phyloP scores from a whole-genome alignment of 805 yeast genomes.

The Jamesozyma spencerorum region DNA sequence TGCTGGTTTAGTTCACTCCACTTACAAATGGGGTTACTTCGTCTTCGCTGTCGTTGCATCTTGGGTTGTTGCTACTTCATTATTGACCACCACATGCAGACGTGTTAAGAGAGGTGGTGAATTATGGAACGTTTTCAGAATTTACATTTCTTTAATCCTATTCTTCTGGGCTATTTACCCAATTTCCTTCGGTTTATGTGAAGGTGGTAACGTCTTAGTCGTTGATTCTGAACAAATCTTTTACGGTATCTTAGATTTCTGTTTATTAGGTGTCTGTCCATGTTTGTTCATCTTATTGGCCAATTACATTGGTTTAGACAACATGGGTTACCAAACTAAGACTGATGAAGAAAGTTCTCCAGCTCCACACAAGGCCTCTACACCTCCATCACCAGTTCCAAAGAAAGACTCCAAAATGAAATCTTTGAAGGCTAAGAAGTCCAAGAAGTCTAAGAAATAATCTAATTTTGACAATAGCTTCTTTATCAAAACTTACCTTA shows the following conservation, averaged over 20 bases:
- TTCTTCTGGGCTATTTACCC: slow-evolving; percentile 38
- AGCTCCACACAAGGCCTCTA: slow-evolving; percentile 11
- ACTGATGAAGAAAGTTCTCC: slow-evolving; percentile 3
- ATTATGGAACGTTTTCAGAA: slow-evolving; percentile 17
- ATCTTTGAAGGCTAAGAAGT: slow-evolving; percentile 9
- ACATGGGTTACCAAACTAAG: slow-evolving; percentile 11
- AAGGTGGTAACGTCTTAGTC: slow-evolving; percentile 54
- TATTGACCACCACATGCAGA: slow-evolving; percentile 22
- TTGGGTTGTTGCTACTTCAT: slow-evolving; percentile 14
- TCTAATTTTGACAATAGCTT: too few species aligned
- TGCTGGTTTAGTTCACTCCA: slow-evolving; percentile 36
- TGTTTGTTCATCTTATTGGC: slow-evolving; percentile 16
- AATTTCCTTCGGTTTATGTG: slow-evolving; percentile 31
- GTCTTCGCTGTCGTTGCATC: slow-evolving; percentile 30
- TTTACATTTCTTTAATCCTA: slow-evolving; percentile 15
- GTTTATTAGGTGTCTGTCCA: slow-evolving; percentile 32
- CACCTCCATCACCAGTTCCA: background rate
- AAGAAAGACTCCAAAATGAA: slow-evolving; percentile 6
- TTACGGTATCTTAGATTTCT: slow-evolving; percentile 49
- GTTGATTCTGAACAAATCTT: slow-evolving; percentile 51
- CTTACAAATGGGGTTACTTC: slow-evolving; percentile 46
- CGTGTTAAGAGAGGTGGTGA: slow-evolving; percentile 16
- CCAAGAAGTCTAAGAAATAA: slow-evolving; percentile 13
- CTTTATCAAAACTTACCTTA: background rate
- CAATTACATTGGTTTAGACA: slow-evolving; percentile 18